Percentiles rank a stretch among this genome's conserved stretches.
These are phyloP conservation scores for Tylopilus felleus DNA, from an alignment of 768 basidiomycete genomes.

Conservation along the genomic window DNA sequence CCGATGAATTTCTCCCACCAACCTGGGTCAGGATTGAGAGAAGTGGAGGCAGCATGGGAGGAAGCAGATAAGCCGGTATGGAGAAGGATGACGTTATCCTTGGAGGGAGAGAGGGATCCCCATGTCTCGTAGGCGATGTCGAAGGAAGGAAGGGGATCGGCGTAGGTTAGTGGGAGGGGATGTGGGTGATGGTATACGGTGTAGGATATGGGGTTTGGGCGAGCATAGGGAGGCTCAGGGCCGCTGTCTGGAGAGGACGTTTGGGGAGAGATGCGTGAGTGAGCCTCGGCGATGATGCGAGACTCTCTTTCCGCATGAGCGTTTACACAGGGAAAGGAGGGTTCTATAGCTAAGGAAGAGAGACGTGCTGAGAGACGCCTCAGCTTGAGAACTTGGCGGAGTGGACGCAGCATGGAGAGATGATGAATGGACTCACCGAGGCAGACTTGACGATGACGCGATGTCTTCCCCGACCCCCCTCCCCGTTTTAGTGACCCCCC, in stretches of 20 bases:
- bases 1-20: constrained; percentile 99
- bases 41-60: constrained; percentile 87
- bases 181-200: constrained; percentile 56
- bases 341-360: not conserved
- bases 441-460: no score
- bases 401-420: not conserved
- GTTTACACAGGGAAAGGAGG: constrained; percentile 73
- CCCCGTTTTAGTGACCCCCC: not conserved
- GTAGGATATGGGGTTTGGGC: constrained; percentile 75
- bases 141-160: constrained; percentile 59
- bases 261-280: not conserved
- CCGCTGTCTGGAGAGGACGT: constrained; percentile 44
- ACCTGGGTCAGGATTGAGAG: constrained; percentile 72
- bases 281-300: constrained; percentile 36
- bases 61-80: constrained; percentile 96
- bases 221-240: constrained; percentile 80
- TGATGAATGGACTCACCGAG: no score
- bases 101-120: constrained; percentile 77
- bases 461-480: not conserved
- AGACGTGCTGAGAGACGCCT: not conserved
- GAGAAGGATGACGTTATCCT: constrained; percentile 88
- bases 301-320: constrained; percentile 73
- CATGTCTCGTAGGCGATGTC: constrained; percentile 98
- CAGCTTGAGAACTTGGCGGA: not conserved
- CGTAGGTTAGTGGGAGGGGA: constrained; percentile 67